These are phyloP conservation scores for Termitomyces sp. DNA, from an alignment of 768 basidiomycete species.

Conservation along the genomic window DNA sequence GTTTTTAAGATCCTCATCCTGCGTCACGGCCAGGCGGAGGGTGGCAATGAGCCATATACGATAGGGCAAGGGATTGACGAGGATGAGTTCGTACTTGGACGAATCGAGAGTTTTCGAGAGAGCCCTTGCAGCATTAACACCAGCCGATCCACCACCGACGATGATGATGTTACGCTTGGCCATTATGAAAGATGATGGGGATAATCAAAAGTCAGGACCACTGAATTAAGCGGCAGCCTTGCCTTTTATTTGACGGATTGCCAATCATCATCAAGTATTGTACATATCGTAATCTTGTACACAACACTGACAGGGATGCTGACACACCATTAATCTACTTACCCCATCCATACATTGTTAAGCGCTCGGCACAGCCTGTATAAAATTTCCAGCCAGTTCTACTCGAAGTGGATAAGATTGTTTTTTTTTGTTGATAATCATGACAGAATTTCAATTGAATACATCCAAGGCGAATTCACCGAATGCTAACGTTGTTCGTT, in stretches of 20 bases:
- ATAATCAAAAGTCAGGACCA: not conserved
- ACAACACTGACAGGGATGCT: not conserved
- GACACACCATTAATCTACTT: not conserved
- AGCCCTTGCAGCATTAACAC: constrained; percentile 35
- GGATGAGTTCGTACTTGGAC: constrained; percentile 42
- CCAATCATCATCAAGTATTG: not conserved
- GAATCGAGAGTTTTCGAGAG: constrained; percentile 49
- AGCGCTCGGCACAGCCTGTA: not conserved
- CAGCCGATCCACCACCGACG: constrained; percentile 58
- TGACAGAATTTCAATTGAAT: no score
- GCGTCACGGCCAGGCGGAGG: constrained; percentile 48
- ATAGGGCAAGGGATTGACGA: constrained; percentile 51
- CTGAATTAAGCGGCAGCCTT: not conserved
- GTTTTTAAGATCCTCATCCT: constrained; percentile 37
- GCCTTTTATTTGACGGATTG: not conserved
- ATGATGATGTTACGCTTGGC: constrained; percentile 28
- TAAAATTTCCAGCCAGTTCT: not conserved
- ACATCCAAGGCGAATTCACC: no score
- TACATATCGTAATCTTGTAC: not conserved
- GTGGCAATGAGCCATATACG: constrained; percentile 43
- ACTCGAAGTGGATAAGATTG: no score
- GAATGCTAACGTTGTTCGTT: no score
- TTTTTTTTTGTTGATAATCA: no score
- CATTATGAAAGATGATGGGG: constrained; percentile 3
- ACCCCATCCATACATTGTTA: not conserved